Evolutionary conservation across 805 yeast species (phyloP).

Genomic region (Kregervanrija delftensis): DNA sequence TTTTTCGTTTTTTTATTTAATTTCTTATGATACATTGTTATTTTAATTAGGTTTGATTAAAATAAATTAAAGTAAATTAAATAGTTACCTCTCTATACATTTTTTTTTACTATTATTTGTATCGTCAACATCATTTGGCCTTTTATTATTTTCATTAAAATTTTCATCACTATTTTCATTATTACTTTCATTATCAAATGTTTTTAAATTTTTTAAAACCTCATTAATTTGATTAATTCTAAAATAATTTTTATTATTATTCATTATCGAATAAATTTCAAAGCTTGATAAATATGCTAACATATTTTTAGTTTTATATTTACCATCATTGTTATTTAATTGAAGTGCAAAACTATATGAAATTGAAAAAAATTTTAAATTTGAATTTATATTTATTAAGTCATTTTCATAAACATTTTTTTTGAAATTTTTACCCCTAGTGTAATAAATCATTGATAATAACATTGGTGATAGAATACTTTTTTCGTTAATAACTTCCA

Average conservation of each 20-base stretch:
- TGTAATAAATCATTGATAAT: slow-evolving; percentile 19
- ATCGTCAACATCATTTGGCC: not conserved
- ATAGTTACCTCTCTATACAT: too few species aligned
- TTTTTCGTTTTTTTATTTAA: not conserved
- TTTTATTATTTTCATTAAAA: not conserved
- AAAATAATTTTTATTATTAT: slow-evolving; percentile 11
- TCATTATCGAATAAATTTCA: slow-evolving; percentile 11
- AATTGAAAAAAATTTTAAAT: slow-evolving; percentile 14
- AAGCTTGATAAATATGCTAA: slow-evolving; percentile 11
- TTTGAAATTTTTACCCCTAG: slow-evolving; percentile 13
- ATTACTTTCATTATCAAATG: not conserved
- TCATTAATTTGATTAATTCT: too few species aligned
- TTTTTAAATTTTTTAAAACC: too few species aligned
- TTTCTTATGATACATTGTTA: not conserved
- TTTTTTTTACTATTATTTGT: not conserved
- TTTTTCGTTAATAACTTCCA: too few species aligned
- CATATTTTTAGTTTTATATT: slow-evolving; percentile 1
- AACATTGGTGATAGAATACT: slow-evolving; percentile 17
- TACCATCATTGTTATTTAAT: not conserved
- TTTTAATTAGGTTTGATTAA: not conserved
- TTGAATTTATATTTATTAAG: slow-evolving; percentile 13
- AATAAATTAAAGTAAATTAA: not conserved
- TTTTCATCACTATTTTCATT: not conserved
- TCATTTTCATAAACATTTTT: slow-evolving; percentile 9
- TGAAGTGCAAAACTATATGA: slow-evolving; percentile 14